Base-by-base conservation (phyloP, 2,329 filamentous ascomycete species). In the Mariannaea elegans region DNA sequence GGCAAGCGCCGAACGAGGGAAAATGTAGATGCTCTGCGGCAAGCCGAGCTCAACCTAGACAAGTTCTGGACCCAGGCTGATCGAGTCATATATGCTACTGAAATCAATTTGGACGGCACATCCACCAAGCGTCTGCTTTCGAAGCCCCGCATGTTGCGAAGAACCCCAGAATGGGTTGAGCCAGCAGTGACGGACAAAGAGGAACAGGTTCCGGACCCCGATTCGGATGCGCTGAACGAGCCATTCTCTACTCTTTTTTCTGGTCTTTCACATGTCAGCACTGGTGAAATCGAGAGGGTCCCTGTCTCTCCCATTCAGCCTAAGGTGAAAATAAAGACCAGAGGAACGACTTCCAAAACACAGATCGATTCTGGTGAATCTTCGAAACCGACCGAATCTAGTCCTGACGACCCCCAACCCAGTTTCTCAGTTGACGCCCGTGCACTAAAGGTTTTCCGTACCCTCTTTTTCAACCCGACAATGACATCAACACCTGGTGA, bases 141-240 rank as follows among this genome's bases (percentile, higher is more conserved):
- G 0, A 69, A 76, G 27, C 44, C 62, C 0, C 77, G 78, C 4
- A 65, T 61, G 1, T 65, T 86, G 7, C 77, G 79, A 27, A 76
- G 84, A n/a, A 87, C 82, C 0, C 73, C 78, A 1, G 74, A 78
- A 12, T 86, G 83, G 81, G 64, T 76, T 24, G 79, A 82, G 51
- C 75, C 76, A 7, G 39, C 63, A 16, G 19, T 32, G 4, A 61
- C 52, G 29, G 36, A n/a, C 7, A 19, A 48, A 21, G 3, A 29
- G 10, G 61, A 49, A 7, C 29, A 7, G 3, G 21, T 23, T 6
- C 5, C 14, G 13, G 48, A 48, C 10, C 9, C 13, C 46, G 23
- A 56, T 29, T 5, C 32, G 12, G 39, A 53, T 18, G 27, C 31
- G 8, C 23, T 65, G 12, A 60, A 67, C 29, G 63, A 56, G 13